Conservation (phyloP, 352 stramenopile genomes). For the Blastocystis sp. region DNA sequence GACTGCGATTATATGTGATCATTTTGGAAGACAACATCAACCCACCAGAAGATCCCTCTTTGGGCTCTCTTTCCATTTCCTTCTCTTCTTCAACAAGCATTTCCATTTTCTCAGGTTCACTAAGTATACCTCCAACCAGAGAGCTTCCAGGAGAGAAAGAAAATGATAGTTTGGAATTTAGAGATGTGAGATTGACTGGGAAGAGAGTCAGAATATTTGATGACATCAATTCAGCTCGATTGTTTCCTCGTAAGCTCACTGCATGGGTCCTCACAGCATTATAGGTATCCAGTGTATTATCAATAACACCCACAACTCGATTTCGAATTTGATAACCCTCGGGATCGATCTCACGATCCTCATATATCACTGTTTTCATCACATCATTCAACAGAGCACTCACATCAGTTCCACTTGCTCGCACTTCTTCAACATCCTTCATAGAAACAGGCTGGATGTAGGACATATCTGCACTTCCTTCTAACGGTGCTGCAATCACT, state of each 20-base stretch:
- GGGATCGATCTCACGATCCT: constrained; percentile 49
- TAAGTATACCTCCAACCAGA: background rate
- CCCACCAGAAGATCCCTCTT: background rate
- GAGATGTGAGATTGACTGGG: background rate
- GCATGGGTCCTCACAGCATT: background rate
- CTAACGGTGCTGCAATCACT: constrained; percentile 31
- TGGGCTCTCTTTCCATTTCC: background rate
- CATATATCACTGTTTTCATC: constrained; percentile 61
- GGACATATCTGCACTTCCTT: background rate
- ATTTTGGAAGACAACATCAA: constrained; percentile 36
- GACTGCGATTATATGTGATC: constrained; percentile 14
- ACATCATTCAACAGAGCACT: constrained; percentile 48
- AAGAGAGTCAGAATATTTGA: background rate
- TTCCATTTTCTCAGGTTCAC: background rate
- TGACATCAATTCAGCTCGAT: background rate
- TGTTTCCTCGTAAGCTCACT: background rate
- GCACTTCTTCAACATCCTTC: background rate
- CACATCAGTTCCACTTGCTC: background rate
- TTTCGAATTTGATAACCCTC: constrained; percentile 38
- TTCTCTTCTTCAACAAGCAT: background rate
- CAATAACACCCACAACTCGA: constrained; percentile 11
- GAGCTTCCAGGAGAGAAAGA: background rate
- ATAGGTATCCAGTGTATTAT: constrained; percentile 12
- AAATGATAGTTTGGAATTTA: constrained; percentile 11
- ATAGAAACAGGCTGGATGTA: constrained; percentile 30